Evolutionary conservation across 208 protist genomes (phyloP).

Genomic region (Trypanosoma vivax): DNA sequence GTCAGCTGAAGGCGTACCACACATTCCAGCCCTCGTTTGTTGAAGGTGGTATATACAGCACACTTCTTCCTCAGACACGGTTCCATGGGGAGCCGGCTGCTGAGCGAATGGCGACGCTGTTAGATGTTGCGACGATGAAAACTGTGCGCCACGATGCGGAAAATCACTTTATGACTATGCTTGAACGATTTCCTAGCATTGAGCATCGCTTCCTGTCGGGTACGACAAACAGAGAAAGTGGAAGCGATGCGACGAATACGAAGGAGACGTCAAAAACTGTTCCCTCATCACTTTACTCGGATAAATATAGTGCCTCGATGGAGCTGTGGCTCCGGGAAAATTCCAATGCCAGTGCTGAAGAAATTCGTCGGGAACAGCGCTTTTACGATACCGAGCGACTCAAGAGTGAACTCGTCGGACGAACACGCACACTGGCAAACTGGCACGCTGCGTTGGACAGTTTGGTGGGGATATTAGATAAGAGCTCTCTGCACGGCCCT

Average conservation of each 20-base stretch:
- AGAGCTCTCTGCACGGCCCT: too few species aligned
- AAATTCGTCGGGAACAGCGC: conserved; percentile 19
- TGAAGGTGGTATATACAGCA: conserved; percentile 20
- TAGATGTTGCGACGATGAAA: conserved; percentile 26
- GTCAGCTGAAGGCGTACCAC: conserved; percentile 50
- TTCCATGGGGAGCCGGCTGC: conserved; percentile 8
- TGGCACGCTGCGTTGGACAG: conserved; percentile 35
- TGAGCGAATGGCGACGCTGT: conserved; percentile 35
- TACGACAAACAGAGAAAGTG: background rate
- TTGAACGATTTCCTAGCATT: conserved; percentile 8
- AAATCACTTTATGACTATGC: conserved; percentile 29
- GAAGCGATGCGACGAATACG: background rate
- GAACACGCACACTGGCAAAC: conserved; percentile 15
- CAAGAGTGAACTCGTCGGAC: conserved; percentile 15
- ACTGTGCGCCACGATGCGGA: conserved; percentile 42
- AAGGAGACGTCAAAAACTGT: background rate
- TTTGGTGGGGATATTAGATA: too few species aligned
- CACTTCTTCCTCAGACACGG: background rate
- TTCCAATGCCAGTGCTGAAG: conserved; percentile 15
- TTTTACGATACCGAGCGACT: conserved; percentile 28
- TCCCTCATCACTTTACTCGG: background rate
- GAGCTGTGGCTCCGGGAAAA: conserved; percentile 38
- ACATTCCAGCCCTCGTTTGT: conserved; percentile 55
- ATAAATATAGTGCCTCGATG: conserved; percentile 14
- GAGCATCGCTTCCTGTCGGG: conserved; percentile 3